phyloP scores from a whole-genome alignment of 2,329 filamentous ascomycete genomes.

The Drechslerella coelobrocha region DNA sequence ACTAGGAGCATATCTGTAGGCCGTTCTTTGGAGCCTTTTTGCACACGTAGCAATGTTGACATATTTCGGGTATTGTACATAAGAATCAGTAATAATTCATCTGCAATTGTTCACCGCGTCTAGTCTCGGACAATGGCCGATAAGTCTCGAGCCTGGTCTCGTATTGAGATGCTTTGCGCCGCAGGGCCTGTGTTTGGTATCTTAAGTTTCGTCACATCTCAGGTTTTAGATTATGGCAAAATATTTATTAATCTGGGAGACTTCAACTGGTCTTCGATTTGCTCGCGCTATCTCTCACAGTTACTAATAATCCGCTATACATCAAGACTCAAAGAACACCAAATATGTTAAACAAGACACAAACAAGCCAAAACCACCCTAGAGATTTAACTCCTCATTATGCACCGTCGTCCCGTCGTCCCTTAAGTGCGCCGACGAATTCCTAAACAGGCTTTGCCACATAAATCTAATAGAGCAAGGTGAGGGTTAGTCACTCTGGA shows the following conservation, averaged over 20 bases:
- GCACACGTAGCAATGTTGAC: background rate
- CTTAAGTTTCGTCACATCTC: no score
- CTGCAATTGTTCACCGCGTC: no score
- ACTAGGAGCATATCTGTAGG: background rate
- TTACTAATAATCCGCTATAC: constrained; percentile 3
- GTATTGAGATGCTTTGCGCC: no score
- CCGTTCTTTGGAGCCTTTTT: background rate
- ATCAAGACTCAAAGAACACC: background rate
- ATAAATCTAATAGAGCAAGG: constrained; percentile 68
- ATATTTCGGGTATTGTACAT: no score
- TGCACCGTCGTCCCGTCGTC: constrained; percentile 48
- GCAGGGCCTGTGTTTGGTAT: no score
- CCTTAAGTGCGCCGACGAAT: constrained; percentile 85
- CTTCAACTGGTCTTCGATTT: background rate
- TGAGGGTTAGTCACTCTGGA: background rate
- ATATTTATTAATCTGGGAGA: no score
- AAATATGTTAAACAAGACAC: background rate
- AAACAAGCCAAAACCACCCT: constrained; percentile 52
- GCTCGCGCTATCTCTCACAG: background rate
- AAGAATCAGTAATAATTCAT: no score
- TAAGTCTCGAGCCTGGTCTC: no score
- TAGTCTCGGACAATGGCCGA: no score
- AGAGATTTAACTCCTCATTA: constrained; percentile 51
- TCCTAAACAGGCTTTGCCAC: constrained; percentile 97
- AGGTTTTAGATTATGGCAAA: no score